phyloP scores from a whole-genome alignment of 2,329 filamentous ascomycete genomes.

The Aspergillus tamarii region DNA sequence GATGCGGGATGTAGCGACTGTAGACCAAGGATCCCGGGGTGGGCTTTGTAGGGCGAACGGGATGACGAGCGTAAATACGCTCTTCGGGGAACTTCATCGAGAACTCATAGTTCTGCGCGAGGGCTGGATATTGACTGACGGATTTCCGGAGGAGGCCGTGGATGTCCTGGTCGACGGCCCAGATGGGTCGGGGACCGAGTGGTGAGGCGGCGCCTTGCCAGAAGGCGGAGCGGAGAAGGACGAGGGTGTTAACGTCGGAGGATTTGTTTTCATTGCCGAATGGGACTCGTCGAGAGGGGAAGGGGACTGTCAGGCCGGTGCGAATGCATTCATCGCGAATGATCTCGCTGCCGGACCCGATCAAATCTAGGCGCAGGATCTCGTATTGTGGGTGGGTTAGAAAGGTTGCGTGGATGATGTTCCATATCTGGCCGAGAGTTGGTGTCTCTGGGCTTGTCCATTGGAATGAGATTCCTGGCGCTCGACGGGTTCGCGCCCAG shows the following conservation, averaged over 20 bases:
- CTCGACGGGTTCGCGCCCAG: constrained; percentile 41
- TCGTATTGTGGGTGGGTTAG: constrained; percentile 38
- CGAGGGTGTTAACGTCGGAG: constrained; percentile 34
- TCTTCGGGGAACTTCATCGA: constrained; percentile 52
- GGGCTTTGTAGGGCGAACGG: constrained; percentile 72
- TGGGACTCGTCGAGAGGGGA: constrained; percentile 24
- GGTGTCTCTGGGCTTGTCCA: constrained; percentile 37
- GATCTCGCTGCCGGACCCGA: constrained; percentile 40
- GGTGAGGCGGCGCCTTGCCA: constrained; percentile 73
- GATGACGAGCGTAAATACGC: constrained; percentile 66
- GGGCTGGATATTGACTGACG: constrained; percentile 36
- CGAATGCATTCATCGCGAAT: constrained; percentile 46
- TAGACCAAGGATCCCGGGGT: constrained; percentile 71
- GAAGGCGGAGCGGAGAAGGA: constrained; percentile 61
- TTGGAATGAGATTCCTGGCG: constrained; percentile 34
- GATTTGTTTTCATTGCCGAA: constrained; percentile 25
- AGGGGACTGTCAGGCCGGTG: constrained; percentile 33
- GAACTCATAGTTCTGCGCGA: constrained; percentile 38
- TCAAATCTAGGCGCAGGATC: constrained; percentile 37
- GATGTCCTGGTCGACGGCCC: constrained; percentile 55
- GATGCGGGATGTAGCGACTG: constrained; percentile 76
- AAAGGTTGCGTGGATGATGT: constrained; percentile 40
- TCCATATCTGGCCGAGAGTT: constrained; percentile 44
- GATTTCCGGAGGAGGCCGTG: constrained; percentile 31
- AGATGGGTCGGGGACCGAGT: constrained; percentile 65